Conservation (phyloP, 176 grass and related monocot genomes). For the Carex cristatella region DNA sequence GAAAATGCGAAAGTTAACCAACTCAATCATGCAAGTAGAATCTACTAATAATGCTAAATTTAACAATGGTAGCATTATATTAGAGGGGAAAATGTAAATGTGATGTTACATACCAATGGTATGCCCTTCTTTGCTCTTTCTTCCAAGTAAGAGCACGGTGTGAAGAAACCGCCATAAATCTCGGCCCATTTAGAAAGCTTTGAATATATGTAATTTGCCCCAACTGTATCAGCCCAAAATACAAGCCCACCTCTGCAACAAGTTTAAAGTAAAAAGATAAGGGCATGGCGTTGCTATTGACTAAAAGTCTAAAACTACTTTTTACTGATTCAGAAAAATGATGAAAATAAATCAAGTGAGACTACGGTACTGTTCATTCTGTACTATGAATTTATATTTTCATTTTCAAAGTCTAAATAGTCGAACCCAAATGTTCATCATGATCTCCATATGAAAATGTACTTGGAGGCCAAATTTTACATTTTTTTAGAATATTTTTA, state of each 20-base stretch:
- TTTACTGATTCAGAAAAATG: background rate
- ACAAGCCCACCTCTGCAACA: slow-evolving; percentile 80
- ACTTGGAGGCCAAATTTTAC: no score
- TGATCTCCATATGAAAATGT: no score
- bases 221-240: slow-evolving; percentile 84
- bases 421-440: no score
- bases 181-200: slow-evolving; percentile 74
- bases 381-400: no score
- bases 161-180: slow-evolving; percentile 71
- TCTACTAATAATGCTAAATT: background rate
- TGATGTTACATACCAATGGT: slow-evolving; percentile 42
- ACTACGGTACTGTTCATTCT: no score
- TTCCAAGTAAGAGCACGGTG: slow-evolving; percentile 66
- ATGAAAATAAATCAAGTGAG: no score
- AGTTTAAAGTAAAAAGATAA: background rate
- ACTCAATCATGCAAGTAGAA: background rate
- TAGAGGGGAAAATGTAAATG: background rate
- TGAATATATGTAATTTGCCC: slow-evolving; percentile 67
- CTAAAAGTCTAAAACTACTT: background rate
- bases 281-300: background rate
- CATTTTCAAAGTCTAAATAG: no score
- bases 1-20: background rate
- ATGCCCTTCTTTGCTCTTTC: slow-evolving; percentile 50
- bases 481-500: no score
- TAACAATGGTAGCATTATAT: background rate